Percentiles rank a stretch among this genome's conserved stretches.
Evolutionary conservation across 73 alveolate genomes (phyloP).

Genomic region (Paramecium sexaurelia): DNA sequence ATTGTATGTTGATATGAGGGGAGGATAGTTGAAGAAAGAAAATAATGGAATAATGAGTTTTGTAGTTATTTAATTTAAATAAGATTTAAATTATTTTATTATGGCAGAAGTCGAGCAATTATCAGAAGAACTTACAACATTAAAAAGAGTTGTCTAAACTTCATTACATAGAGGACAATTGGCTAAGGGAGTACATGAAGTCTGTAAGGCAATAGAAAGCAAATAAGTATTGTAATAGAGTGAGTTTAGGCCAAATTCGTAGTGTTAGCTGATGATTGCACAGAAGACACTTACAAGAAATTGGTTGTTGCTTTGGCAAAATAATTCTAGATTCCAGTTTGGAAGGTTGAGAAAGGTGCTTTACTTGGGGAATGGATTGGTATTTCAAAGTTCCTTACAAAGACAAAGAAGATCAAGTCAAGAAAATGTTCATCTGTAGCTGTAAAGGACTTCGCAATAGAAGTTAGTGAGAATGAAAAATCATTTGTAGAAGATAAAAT

Average conservation of each 20-base stretch:
- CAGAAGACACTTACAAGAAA: conserved; percentile 44
- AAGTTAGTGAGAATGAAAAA: conserved; percentile 24
- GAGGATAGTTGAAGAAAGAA: no score
- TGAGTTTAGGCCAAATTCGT: conserved; percentile 36
- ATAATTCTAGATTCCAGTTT: conserved; percentile 26
- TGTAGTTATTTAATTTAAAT: neutral
- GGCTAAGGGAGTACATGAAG: conserved; percentile 60
- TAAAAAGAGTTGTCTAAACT: conserved; percentile 56
- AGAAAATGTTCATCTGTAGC: conserved; percentile 55
- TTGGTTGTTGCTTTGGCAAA: conserved; percentile 49
- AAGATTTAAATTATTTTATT: conserved; percentile 26
- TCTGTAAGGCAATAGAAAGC: conserved; percentile 52
- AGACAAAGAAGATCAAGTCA: conserved; percentile 49
- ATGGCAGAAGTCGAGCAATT: conserved; percentile 52
- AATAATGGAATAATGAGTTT: neutral
- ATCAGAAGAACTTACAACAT: neutral
- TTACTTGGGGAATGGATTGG: conserved; percentile 58
- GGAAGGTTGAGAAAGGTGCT: conserved; percentile 50
- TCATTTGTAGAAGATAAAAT: conserved; percentile 20
- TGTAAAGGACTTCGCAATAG: conserved; percentile 47
- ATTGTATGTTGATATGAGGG: neutral
- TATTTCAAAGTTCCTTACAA: conserved; percentile 35
- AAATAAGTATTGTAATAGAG: conserved; percentile 4
- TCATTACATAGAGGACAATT: conserved; percentile 52
- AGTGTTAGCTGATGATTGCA: conserved; percentile 52